Base-by-base conservation (phyloP, 495 filamentous ascomycete genomes). In the Aspergillus kassunensis region DNA sequence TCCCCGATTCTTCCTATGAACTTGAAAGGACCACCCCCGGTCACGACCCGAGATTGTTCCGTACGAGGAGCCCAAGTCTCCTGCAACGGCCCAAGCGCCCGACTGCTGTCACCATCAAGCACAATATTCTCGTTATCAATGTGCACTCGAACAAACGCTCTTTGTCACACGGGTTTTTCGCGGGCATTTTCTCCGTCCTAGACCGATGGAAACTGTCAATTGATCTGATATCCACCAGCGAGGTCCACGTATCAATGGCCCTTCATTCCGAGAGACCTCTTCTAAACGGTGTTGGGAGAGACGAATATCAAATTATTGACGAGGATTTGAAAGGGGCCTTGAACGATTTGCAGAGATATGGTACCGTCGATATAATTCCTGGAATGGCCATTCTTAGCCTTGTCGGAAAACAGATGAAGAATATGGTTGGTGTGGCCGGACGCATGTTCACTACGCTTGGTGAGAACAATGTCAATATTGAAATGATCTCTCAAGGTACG, bases 401-500 rank as follows among this genome's bases (percentile, higher is more conserved):
- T 33, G 90, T 98, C 0, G 93, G 93, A 11, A 86, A 84, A 41
- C 90, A 97, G 67, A 88, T 98, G 87, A 95, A 93, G 74, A 89
- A 90, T 57, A 91, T 96, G 84, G 74, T 90, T 37, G 93, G 93
- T 30, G 86, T 97, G 55, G 88, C 88, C 3, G 93, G 93, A 8
- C 80, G 78, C 44, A 95, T 95, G 86, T 95, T 95, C 65, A 83
- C 85, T 15, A 91, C 90, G 3, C 75, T 98, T 20, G 93, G 91
- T 21, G 88, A 95, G 57, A 80, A 88, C 63, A 83, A 84, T 56
- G 82, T 97, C 51, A 97, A 97, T 67, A 90, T 96, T 58, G 91
- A 97, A 71, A 96, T 97, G 91, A 97, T 97, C 51, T 92, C 88
- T 19, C 91, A 96, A 79, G 90, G 90, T 92, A 75, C 66, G 79